Evolutionary conservation across 106 monocot species (phyloP).

Genomic region (Agapanthus africanus): DNA sequence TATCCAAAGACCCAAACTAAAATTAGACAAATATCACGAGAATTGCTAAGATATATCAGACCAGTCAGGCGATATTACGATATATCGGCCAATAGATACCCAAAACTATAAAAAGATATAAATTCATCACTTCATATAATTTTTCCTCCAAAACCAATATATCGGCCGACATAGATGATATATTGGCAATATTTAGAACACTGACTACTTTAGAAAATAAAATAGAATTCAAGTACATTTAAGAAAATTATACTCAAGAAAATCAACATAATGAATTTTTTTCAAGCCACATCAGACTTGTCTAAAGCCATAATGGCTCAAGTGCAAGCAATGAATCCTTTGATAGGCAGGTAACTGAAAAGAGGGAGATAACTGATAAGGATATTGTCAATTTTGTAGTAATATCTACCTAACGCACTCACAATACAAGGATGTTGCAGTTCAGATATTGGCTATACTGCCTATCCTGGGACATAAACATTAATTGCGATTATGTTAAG

Average conservation of each 20-base stretch:
- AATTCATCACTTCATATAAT: too few relatives aligned
- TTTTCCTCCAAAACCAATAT: too few relatives aligned
- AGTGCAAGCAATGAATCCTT: background rate
- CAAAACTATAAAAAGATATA: too few relatives aligned
- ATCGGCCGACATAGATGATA: too few relatives aligned
- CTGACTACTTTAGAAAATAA: background rate
- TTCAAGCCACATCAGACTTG: background rate
- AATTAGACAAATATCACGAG: too few relatives aligned
- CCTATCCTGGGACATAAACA: background rate
- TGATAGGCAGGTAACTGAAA: background rate
- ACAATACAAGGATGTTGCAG: background rate
- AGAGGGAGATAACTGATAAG: background rate
- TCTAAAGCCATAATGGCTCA: background rate
- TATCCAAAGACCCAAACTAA: too few relatives aligned
- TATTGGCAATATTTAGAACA: too few relatives aligned
- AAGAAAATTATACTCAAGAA: background rate
- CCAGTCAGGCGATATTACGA: too few relatives aligned
- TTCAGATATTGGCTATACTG: background rate
- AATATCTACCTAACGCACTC: background rate
- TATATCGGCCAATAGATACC: too few relatives aligned
- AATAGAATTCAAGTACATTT: background rate
- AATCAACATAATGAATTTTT: background rate
- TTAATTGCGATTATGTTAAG: background rate
- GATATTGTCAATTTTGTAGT: background rate
- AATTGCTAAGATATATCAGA: too few relatives aligned